Base-by-base conservation (phyloP, 2,329 filamentous ascomycete species). In the Penicillium sp. region DNA sequence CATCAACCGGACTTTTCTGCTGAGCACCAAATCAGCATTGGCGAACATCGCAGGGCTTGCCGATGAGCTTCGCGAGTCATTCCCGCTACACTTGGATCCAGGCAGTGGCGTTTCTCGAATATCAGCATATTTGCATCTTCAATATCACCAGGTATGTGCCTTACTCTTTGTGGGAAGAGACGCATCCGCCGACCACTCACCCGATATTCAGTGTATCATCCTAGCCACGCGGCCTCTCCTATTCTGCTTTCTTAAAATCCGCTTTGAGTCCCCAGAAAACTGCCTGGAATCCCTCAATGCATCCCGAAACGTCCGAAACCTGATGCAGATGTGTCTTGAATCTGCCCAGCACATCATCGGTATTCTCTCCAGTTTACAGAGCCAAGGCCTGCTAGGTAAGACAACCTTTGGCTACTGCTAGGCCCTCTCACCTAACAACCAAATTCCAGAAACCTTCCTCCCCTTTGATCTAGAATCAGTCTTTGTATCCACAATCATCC, bases 391-490 rank as follows among this genome's bases (percentile, higher is more conserved):
- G 19, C 70, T 82, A 2, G 80, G 80, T 82, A 69, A 63, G 64
- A 60, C 29, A 59, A 53, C 8, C 57, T 25, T 29, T 2, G 0
- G 10, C 15, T 12, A 17, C 3, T 25, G 2, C 31, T 33, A n/a
- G 1, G 5, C 15, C 12, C 6, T 4, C 21, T 8, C 25, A 19
- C 23, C 45, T 56, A 38, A 61, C 63, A 42, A 52, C 19, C 42
- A 0, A 4, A 4, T 12, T 15, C 0, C 15, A 82, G 79, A 82
- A 66, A 78, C 75, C 0, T 82, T 82, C 57, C 73, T 82, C 0
- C 78, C 79, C 0, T 81, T 80, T 50, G 79, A 82, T 55, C 71
- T 81, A 0, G 79, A 82, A 42, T 70, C 77, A 0, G 66, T 78
- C 0, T 81, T 79, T 15, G 73, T 78, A 0, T 78, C 79, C 0